Conservation (phyloP, 1,139 yeast species). For the Yamadazyma dendronema region DNA sequence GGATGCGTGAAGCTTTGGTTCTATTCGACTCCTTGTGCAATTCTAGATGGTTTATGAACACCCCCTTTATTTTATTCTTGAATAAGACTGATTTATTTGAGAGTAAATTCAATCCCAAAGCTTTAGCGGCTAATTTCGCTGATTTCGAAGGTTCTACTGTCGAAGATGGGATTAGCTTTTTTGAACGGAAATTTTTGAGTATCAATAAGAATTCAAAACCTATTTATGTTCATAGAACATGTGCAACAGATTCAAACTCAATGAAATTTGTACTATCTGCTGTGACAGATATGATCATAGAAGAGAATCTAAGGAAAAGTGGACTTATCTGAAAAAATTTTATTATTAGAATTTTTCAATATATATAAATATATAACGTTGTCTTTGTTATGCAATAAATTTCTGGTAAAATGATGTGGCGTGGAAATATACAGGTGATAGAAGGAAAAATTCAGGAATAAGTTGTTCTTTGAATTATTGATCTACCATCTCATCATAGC, state of each 20-base stretch:
- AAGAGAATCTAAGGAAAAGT: constrained; percentile 75
- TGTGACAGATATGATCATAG: constrained; percentile 87
- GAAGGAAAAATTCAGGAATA: not conserved
- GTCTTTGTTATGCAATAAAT: constrained; percentile 1
- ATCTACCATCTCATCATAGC: constrained; percentile 73
- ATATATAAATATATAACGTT: constrained; percentile 2
- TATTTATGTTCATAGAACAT: constrained; percentile 85
- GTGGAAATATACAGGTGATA: not conserved
- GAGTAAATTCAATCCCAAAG: constrained; percentile 62
- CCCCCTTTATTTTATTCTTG: constrained; percentile 85
- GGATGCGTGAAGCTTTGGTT: constrained; percentile 88
- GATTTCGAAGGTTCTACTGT: constrained; percentile 67
- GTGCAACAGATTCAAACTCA: constrained; percentile 89
- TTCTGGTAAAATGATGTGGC: not conserved
- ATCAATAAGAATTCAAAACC: constrained; percentile 69
- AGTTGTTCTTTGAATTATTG: not conserved
- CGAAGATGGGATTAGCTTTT: constrained; percentile 65
- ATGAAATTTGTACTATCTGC: constrained; percentile 91
- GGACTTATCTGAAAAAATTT: constrained; percentile 53
- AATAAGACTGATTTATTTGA: constrained; percentile 85
- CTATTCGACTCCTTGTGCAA: constrained; percentile 84
- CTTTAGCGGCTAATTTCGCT: constrained; percentile 68
- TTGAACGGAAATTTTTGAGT: constrained; percentile 61
- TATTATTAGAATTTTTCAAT: constrained; percentile 2
- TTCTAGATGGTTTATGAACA: constrained; percentile 78